These are phyloP conservation scores for Sporisorium reilianum DNA, from an alignment of 1,284 basidiomycete species.

Conservation along the genomic window DNA sequence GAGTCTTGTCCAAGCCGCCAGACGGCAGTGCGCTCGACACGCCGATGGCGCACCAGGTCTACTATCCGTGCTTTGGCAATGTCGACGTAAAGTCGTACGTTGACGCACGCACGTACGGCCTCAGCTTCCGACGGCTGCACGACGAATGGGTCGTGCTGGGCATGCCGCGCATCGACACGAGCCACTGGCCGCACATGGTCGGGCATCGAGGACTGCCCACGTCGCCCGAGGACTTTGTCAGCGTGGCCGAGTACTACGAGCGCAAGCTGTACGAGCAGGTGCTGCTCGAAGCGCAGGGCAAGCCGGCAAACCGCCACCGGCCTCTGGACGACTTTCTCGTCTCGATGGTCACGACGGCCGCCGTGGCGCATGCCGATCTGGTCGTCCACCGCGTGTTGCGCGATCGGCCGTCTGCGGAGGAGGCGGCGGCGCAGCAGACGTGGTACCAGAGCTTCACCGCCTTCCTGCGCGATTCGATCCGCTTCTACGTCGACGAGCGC, in stretches of 20 bases:
- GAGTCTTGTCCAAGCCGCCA: neutral
- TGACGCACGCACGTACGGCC: slow-evolving; percentile 32
- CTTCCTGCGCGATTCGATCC: slow-evolving; percentile 26
- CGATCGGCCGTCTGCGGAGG: slow-evolving; percentile 10
- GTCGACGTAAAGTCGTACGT: slow-evolving; percentile 30
- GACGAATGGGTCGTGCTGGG: slow-evolving; percentile 45
- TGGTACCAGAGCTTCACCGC: slow-evolving; percentile 37
- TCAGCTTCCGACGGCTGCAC: slow-evolving; percentile 39
- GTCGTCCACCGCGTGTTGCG: slow-evolving; percentile 14
- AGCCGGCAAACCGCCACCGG: slow-evolving; percentile 30
- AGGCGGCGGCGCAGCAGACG: slow-evolving; percentile 2
- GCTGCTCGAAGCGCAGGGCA: slow-evolving; percentile 24
- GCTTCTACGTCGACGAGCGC: slow-evolving; percentile 24
- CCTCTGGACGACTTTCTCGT: slow-evolving; percentile 38
- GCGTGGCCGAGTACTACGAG: slow-evolving; percentile 34
- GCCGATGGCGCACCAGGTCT: slow-evolving; percentile 8
- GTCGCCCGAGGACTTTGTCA: slow-evolving; percentile 23
- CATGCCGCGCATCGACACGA: slow-evolving; percentile 28
- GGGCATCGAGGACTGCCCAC: slow-evolving; percentile 37
- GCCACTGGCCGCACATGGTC: slow-evolving; percentile 36
- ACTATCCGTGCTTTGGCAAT: slow-evolving; percentile 40
- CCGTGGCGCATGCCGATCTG: slow-evolving; percentile 32
- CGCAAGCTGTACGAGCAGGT: slow-evolving; percentile 33
- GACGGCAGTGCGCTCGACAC: neutral
- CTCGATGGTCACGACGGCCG: slow-evolving; percentile 27